These are phyloP conservation scores for Zopfochytrium polystomum DNA, from an alignment of 371 early-diverging fungal genomes.

Conservation along the genomic window DNA sequence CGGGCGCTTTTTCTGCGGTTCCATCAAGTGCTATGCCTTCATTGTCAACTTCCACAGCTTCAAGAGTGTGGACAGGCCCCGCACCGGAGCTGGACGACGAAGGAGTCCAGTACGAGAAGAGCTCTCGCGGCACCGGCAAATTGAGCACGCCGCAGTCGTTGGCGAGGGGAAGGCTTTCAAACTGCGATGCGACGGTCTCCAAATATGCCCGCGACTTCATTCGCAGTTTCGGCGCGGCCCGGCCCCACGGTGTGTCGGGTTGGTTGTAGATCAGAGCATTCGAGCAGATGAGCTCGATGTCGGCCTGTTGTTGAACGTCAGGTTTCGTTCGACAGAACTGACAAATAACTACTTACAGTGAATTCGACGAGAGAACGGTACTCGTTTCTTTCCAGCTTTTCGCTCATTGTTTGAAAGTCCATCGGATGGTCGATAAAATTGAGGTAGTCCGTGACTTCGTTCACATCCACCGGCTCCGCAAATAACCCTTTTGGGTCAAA, in stretches of 20 bases:
- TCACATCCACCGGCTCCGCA: constrained; percentile 67
- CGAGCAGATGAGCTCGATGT: constrained; percentile 65
- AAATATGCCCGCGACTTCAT: neutral
- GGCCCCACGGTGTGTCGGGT: constrained; percentile 67
- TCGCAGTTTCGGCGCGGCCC: constrained; percentile 50
- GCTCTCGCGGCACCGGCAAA: neutral
- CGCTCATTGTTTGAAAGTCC: constrained; percentile 63
- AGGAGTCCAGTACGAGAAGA: too few species aligned
- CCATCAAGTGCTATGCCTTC: neutral
- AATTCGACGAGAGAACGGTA: constrained; percentile 38
- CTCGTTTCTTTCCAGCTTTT: constrained; percentile 57
- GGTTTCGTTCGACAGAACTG: neutral
- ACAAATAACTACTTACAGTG: neutral
- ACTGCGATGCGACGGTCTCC: neutral
- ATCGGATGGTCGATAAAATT: constrained; percentile 72
- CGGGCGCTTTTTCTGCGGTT: neutral
- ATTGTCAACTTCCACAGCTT: neutral
- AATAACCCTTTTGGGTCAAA: constrained; percentile 53
- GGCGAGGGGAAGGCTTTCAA: neutral
- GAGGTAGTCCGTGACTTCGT: constrained; percentile 78
- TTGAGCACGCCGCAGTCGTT: neutral
- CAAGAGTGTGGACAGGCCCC: neutral
- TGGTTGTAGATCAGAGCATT: constrained; percentile 79
- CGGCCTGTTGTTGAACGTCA: constrained; percentile 45
- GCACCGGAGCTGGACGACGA: too few species aligned